A percentile compares a stretch with the other conserved stretches of the same genome.
phyloP scores from a whole-genome alignment of 164 flowering plant species.

The Liriodendron chinense region DNA sequence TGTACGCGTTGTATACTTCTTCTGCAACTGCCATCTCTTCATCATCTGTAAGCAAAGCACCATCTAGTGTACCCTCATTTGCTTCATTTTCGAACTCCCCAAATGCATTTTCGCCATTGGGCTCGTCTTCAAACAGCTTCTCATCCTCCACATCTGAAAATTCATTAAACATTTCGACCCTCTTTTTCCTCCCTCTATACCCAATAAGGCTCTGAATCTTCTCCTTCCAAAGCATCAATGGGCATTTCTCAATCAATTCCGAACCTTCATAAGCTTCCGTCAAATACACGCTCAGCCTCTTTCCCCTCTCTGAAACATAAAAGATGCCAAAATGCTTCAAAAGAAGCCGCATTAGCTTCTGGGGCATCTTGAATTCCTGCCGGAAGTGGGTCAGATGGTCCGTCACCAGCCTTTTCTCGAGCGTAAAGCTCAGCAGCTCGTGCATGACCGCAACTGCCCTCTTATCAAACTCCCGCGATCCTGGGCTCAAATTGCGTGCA shows the following conservation, averaged over 20 bases:
- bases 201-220: constrained; percentile 60
- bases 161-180: constrained; percentile 47
- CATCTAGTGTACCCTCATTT: constrained; percentile 26
- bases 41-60: constrained; percentile 19
- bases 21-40: constrained; percentile 53
- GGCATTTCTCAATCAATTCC: constrained; percentile 74
- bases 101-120: constrained; percentile 27
- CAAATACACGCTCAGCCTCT: constrained; percentile 76
- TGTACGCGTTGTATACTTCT: constrained; percentile 42
- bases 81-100: constrained; percentile 29
- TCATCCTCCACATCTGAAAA: constrained; percentile 52
- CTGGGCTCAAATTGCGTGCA: constrained; percentile 63
- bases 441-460: constrained; percentile 92
- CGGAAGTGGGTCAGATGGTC: constrained; percentile 89
- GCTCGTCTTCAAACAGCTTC: constrained; percentile 33
- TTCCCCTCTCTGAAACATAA: constrained; percentile 95
- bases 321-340: constrained; percentile 89
- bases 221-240: constrained; percentile 85
- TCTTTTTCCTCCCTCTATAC: constrained; percentile 59
- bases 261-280: constrained; percentile 85
- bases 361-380: constrained; percentile 79
- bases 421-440: constrained; percentile 81
- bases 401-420: constrained; percentile 79
- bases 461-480: constrained; percentile 82
- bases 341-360: constrained; percentile 84